Evolutionary conservation across 2,329 filamentous ascomycete genomes (phyloP).

Genomic region (Aureobasidium lini): DNA sequence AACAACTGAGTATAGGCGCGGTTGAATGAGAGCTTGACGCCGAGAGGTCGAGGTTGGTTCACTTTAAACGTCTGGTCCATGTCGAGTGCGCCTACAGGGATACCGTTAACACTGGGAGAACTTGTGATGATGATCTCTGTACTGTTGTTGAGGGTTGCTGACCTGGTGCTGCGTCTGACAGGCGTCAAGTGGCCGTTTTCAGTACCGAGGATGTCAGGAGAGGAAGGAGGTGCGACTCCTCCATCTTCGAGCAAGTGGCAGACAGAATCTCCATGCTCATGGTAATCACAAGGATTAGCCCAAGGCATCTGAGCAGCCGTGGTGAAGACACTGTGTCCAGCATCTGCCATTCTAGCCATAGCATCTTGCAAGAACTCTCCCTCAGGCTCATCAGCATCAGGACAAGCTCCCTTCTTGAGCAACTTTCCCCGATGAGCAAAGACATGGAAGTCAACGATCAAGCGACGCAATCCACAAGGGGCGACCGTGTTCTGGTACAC

Average conservation of each 20-base stretch:
- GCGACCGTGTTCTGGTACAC: not conserved
- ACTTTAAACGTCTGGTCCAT: not conserved
- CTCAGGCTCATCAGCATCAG: not conserved
- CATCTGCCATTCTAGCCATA: not conserved
- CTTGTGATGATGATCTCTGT: too few species aligned
- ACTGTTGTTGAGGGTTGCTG: too few species aligned
- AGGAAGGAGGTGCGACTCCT: not conserved
- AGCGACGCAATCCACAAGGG: not conserved
- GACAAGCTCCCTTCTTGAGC: not conserved
- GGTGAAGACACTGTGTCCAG: not conserved
- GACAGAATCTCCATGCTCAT: not conserved
- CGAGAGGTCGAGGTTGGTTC: not conserved
- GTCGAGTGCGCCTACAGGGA: not conserved
- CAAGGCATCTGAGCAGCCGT: not conserved
- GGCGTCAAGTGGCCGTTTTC: not conserved
- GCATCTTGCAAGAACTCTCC: conserved; percentile 2
- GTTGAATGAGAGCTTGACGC: not conserved
- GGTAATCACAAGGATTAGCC: not conserved
- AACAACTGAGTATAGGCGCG: not conserved
- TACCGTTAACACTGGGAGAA: not conserved
- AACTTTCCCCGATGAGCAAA: not conserved
- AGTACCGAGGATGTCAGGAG: not conserved
- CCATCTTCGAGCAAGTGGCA: not conserved
- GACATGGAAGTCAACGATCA: conserved; percentile 15
- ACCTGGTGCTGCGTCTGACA: not conserved